phyloP scores from a whole-genome alignment of 176 grass and related monocot species.

The Rhynchospora tenuis region DNA sequence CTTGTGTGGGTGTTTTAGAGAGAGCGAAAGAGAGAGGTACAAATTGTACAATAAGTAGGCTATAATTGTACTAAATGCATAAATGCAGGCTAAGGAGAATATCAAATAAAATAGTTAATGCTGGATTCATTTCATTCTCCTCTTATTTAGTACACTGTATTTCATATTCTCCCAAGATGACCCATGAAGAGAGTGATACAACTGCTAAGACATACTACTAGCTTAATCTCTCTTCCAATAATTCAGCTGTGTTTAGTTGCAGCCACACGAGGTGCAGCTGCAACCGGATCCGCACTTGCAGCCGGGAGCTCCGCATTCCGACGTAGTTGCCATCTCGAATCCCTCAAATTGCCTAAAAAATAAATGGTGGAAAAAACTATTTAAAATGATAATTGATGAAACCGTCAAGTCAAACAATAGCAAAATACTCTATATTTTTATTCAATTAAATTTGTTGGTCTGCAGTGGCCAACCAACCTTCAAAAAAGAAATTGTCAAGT shows the following conservation, averaged over 20 bases:
- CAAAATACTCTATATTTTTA: neutral
- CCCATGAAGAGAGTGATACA: neutral
- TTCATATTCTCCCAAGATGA: neutral
- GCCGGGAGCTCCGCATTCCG: slow-evolving; percentile 34
- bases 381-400: neutral
- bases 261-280: slow-evolving; percentile 38
- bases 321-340: slow-evolving; percentile 24
- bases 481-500: neutral
- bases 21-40: no score
- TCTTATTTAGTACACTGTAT: neutral
- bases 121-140: neutral
- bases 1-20: neutral
- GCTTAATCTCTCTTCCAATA: neutral
- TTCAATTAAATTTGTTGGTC: no score
- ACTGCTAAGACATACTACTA: neutral
- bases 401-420: neutral
- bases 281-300: slow-evolving; percentile 51
- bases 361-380: neutral
- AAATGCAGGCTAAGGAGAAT: neutral
- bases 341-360: slow-evolving; percentile 28
- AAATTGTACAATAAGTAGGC: neutral
- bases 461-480: no score
- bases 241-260: slow-evolving; percentile 16
- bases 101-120: neutral
- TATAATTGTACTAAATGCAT: neutral